A percentile compares a stretch with the other conserved stretches of the same genome.
Conservation (phyloP, 164 flowering plant species). For the Houttuynia cordata region DNA sequence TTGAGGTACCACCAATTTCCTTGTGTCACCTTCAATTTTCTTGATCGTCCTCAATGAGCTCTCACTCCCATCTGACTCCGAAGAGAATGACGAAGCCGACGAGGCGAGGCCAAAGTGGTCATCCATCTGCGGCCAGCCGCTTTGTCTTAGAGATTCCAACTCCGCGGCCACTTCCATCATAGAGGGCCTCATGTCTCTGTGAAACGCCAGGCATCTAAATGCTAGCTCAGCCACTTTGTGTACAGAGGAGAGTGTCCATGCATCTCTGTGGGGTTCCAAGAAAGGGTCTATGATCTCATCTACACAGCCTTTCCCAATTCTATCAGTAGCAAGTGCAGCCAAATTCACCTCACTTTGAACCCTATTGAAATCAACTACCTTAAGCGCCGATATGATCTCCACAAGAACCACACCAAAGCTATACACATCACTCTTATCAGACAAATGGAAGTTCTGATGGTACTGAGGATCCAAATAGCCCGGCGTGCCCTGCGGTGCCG, state of each 20-base stretch:
- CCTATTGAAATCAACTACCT: constrained; percentile 64
- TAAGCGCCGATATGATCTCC: constrained; percentile 73
- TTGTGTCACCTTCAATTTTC: constrained; percentile 10
- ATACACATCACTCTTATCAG: constrained; percentile 87
- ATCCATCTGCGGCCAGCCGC: constrained; percentile 22
- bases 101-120: constrained; percentile 14
- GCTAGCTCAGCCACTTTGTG: constrained; percentile 79
- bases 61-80: constrained; percentile 26
- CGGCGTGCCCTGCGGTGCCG: constrained; percentile 96
- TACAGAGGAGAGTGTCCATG: constrained; percentile 40
- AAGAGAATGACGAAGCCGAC: constrained; percentile 23
- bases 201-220: constrained; percentile 78
- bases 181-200: constrained; percentile 80
- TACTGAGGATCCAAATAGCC: constrained; percentile 92
- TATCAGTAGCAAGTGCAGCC: constrained; percentile 58
- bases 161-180: constrained; percentile 82
- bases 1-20: constrained; percentile 19
- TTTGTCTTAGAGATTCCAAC: constrained; percentile 43
- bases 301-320: constrained; percentile 52
- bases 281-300: constrained; percentile 72
- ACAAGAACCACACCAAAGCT: constrained; percentile 89
- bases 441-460: constrained; percentile 73
- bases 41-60: constrained; percentile 14
- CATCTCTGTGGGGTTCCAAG: constrained; percentile 34
- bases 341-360: constrained; percentile 54